Conservation (phyloP, 1,284 basidiomycete genomes). For the Naganishia liquefaciens region DNA sequence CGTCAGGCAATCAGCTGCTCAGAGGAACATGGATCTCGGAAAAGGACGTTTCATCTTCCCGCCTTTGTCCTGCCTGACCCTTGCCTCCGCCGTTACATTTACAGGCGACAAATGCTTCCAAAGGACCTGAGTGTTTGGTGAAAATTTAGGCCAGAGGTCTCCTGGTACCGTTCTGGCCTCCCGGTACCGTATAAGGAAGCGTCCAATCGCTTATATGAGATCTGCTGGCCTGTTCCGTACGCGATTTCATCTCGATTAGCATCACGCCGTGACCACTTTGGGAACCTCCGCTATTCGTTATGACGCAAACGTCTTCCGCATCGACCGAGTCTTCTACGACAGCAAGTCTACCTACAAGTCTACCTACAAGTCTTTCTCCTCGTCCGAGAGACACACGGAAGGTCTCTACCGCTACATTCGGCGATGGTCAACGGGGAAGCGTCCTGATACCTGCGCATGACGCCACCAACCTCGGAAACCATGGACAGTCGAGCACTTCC, state of each 20-base stretch:
- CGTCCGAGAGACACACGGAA: not conserved
- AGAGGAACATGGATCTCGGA: not conserved
- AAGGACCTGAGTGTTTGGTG: no score
- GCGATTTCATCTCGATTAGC: not conserved
- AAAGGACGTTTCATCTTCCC: not conserved
- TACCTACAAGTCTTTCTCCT: constrained; percentile 4
- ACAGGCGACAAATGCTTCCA: no score
- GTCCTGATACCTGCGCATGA: not conserved
- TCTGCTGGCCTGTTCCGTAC: no score
- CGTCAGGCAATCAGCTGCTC: not conserved
- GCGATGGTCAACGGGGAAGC: not conserved
- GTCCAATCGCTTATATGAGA: no score
- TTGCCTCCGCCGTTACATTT: no score
- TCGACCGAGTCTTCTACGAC: not conserved
- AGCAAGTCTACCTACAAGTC: not conserved
- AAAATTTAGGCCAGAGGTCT: no score
- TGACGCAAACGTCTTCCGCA: not conserved
- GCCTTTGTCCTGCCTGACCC: constrained; percentile 1
- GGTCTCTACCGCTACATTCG: not conserved
- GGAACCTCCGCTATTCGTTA: not conserved
- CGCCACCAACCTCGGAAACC: no score
- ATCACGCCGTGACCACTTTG: not conserved
- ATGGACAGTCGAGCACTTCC: no score
- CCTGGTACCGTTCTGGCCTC: no score
- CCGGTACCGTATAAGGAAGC: no score